Evolutionary conservation across 2,329 filamentous ascomycete genomes (phyloP), one percentile per base, ranked within the genome.

Genomic region (Xylariaceae sp.): DNA sequence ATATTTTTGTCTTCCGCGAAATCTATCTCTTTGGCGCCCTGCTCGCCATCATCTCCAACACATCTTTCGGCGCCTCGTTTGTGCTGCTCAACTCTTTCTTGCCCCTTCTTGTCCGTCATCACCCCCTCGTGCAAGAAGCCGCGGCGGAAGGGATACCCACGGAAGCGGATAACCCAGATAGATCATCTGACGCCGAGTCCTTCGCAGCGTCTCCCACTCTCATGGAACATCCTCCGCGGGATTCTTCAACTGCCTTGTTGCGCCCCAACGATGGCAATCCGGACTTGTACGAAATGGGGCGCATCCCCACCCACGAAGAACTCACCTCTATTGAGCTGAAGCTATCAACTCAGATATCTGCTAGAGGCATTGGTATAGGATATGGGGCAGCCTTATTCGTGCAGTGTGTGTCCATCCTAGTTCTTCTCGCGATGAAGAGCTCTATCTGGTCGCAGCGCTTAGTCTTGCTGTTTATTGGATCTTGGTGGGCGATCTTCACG

Each of bases 21-120:
- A 74, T 89, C 10, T 97, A 96, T 64, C 64, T 96, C 2, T 68
- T 97, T 11, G 92, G 88, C 40, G 89, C 87, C 3, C 57, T 97
- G 2, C 77, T 96, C 52, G 91, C 94, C 30, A 89, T 97, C 56
- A 75, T 97, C 44, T 88, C 91, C 33, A 97, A 97, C 66, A 95
- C 90, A 1, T 92, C 90, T 40, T 95, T 96, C 64, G 94, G 94
- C 18, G 90, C 91, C 14, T 96, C 90, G 0, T 97, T 96, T 67
- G 94, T 99, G 2, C 78, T 99, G 11, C 74, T 99, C 41, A 99
- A 99, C 71, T 96, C 91, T 0, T 99, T 96, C 62, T 74, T 99
- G 39, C 94, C 94, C 0, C 75, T 99, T 9, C 78, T 99, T 10
- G 94, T 97, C 49, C 82, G 92, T 42, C 84, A 95, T 64, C 90